Evolutionary conservation across 2,329 filamentous ascomycete genomes (phyloP), one percentile per base, ranked within the genome.

Genomic region (Alternaria arborescens): DNA sequence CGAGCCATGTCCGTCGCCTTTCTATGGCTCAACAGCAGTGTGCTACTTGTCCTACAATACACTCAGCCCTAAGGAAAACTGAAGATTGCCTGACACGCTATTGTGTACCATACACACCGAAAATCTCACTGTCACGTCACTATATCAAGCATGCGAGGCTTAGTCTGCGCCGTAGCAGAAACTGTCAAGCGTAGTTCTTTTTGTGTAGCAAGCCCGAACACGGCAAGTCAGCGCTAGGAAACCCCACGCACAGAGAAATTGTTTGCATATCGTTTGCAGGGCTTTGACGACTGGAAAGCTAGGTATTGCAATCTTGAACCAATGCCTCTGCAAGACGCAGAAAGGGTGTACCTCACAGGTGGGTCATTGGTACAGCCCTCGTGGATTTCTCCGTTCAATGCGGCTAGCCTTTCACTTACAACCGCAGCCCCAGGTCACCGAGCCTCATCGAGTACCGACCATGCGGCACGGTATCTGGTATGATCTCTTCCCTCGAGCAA

Each of bases 191-290:
- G 62, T 60, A 32, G 61, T 63, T 67, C 61, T 64, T 70, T 65
- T 64, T 50, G 66, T 62, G 60, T 65, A 65, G 61, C 55, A 59
- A 26, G 50, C 46, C 54, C 50, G 42, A 40, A 62, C 52, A 57
- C 53, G 55, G 58, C 56, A 64, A 61, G 63, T 71, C 66, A 70
- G 66, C 69, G 55, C 69, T 70, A 71, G 58, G 58, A 62, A 3
- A 50, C 44, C 44, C 52, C 40, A 38, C 51, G 43, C 56, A 55
- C 14, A 48, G 53, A 55, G 53, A 59, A 40, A 57, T 54, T 62
- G 26, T 55, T 55, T 20, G 30, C 30, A 56, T 38, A 30, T 55
- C 18, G 18, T 57, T 52, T 60, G 53, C 66, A 69, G 55, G 60
- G 56, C 60, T 58, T 66, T 50, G 61, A 64, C 52, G 28, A 51